A percentile compares a stretch with the other conserved stretches of the same genome.
These are phyloP conservation scores for Leccinum sublutescens DNA, from an alignment of 768 basidiomycete species.

Conservation along the genomic window DNA sequence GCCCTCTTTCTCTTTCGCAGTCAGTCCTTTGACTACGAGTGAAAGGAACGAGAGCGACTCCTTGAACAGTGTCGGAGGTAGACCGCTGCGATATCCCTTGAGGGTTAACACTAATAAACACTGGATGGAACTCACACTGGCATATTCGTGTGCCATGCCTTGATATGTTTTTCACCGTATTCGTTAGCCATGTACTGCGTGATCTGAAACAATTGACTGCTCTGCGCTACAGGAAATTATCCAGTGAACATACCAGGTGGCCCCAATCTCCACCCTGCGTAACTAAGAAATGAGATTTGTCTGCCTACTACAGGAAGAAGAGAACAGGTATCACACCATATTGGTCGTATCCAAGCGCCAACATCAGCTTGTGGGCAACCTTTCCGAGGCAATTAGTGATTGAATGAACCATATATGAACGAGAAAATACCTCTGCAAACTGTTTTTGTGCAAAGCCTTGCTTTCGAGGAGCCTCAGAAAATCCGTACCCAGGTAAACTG, in stretches of 20 bases:
- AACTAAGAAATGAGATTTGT: conserved; percentile 30
- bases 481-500: conserved; percentile 61
- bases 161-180: conserved; percentile 43
- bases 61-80: conserved; percentile 20
- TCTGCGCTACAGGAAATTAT: background rate
- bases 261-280: conserved; percentile 54
- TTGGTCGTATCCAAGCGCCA: conserved; percentile 45
- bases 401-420: background rate
- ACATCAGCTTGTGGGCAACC: conserved; percentile 48
- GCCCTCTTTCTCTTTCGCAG: conserved; percentile 26
- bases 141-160: conserved; percentile 54
- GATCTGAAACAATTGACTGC: conserved; percentile 30
- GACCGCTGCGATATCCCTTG: conserved; percentile 14
- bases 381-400: too few species aligned
- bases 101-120: background rate
- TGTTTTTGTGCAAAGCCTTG: conserved; percentile 49
- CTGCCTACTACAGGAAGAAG: too few species aligned
- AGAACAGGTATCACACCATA: conserved; percentile 37
- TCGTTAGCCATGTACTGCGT: conserved; percentile 31
- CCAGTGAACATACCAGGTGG: conserved; percentile 24
- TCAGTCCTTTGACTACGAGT: conserved; percentile 29
- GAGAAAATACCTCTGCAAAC: conserved; percentile 49
- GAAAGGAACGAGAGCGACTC: conserved; percentile 31
- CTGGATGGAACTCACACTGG: conserved; percentile 35
- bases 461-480: conserved; percentile 55